These are phyloP conservation scores for Penicillium antarcticum DNA, from an alignment of 495 filamentous ascomycete species.

Conservation along the genomic window DNA sequence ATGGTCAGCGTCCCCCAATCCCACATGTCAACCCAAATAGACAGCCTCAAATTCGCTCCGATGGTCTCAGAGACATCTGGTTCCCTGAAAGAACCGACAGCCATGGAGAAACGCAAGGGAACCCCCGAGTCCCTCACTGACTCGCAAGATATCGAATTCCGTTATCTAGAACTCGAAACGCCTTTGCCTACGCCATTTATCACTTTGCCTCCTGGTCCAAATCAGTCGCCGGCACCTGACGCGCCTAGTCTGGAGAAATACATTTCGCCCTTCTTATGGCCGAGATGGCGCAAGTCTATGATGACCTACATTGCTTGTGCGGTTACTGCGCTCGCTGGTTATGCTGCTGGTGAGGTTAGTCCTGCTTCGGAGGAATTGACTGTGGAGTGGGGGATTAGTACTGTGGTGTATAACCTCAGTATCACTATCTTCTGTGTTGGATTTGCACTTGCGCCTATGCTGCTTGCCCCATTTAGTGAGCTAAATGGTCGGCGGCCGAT, in stretches of 20 bases:
- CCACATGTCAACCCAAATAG: not conserved
- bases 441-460: conserved; percentile 85
- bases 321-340: conserved; percentile 75
- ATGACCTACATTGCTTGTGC: conserved; percentile 72
- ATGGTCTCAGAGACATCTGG: not conserved
- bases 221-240: conserved; percentile 44
- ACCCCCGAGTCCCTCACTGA: conserved; percentile 17
- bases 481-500: conserved; percentile 80
- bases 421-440: conserved; percentile 82
- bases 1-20: not conserved
- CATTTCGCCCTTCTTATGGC: conserved; percentile 73
- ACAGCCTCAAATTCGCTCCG: not conserved
- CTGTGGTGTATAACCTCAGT: conserved; percentile 65
- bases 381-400: conserved; percentile 58
- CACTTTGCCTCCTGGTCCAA: conserved; percentile 25
- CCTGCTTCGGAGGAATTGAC: conserved; percentile 62
- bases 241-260: conserved; percentile 65
- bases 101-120: conserved; percentile 15
- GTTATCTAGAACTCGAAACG: conserved; percentile 74
- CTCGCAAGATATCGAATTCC: conserved; percentile 52
- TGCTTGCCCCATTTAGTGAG: conserved; percentile 87
- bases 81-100: not conserved
- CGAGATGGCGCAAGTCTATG: conserved; percentile 60
- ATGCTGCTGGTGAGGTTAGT: conserved; percentile 78
- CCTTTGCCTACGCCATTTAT: conserved; percentile 56